Evolutionary conservation across 352 stramenopile genomes (phyloP), one percentile per base, ranked within the genome.

Genomic region (Pythium diclinum): DNA sequence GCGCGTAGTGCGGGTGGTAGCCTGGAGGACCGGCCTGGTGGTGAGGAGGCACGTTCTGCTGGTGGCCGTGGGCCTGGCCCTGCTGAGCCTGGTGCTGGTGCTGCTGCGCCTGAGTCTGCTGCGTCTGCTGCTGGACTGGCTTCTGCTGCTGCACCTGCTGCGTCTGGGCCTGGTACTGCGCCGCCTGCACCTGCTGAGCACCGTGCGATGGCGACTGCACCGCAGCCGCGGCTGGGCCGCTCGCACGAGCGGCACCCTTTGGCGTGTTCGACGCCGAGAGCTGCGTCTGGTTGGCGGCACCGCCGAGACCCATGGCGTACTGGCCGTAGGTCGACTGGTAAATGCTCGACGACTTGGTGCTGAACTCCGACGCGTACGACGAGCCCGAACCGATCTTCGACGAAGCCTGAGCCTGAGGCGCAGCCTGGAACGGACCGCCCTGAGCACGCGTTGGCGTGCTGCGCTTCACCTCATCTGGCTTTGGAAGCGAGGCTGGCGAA

Each of bases 381-480:
- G 74, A 73, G 28, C 64, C 69, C 21, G 76, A 79, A 33, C 82
- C 78, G 14, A 92, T 85, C 72, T 91, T 90, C 30, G 67, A 72
- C 25, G 60, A 60, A 16, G 36, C 38, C 59, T 91, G 85, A 6
- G 73, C 48, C 59, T 89, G 83, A 3, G 77, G 32, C 28, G 59
- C 67, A n/a, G 62, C 64, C 63, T 84, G 75, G 62, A 89, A 89
- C 36, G 78, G 59, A 38, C 59, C 65, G 34, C 63, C 69, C 62
- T 86, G 84, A 4, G 67, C 65, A 32, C 81, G 81, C 11, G 77
- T 89, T 38, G 84, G 84, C 4, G 82, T 91, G 58, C 72, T 76
- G 61, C 84, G 80, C 72, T 92, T 93, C 28, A 94, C 86, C 28
- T 93, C 86, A 42, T 94, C 85, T 5, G 87, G 87, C 72, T 95